Percentiles rank a stretch among this genome's conserved stretches.
These are phyloP conservation scores for Trichoderma endophyticum DNA, from an alignment of 2,329 filamentous ascomycete genomes.

Conservation along the genomic window DNA sequence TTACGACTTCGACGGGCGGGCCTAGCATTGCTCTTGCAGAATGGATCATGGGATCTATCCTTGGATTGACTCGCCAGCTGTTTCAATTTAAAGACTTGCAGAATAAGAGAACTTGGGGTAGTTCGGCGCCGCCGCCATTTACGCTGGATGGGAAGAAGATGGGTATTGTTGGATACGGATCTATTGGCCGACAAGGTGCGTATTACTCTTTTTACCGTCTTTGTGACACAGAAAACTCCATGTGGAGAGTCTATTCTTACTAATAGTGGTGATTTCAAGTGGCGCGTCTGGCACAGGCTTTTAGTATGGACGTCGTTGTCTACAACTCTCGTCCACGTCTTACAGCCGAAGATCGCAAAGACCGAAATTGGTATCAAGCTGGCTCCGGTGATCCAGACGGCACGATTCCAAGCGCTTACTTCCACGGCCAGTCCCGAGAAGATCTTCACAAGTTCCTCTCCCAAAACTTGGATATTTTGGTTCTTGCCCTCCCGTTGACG, in stretches of 20 bases:
- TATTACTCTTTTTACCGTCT: too few relatives aligned
- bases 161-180: slow-evolving; percentile 2
- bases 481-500: not conserved
- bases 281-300: not conserved
- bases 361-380: not conserved
- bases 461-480: not conserved
- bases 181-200: slow-evolving; percentile 6
- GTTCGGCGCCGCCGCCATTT: not conserved
- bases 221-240: too few relatives aligned
- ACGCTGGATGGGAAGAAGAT: slow-evolving; percentile 6
- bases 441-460: not conserved
- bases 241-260: not conserved
- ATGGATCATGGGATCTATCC: not conserved
- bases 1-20: not conserved
- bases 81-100: not conserved
- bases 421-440: not conserved
- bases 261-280: not conserved
- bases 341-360: slow-evolving; percentile 5
- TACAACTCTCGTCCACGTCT: slow-evolving; percentile 5
- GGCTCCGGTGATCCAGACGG: slow-evolving; percentile 1
- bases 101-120: not conserved
- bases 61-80: not conserved
- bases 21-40: not conserved
- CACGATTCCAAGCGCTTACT: not conserved
- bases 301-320: not conserved